Evolutionary conservation across 2,329 filamentous ascomycete genomes (phyloP).

Genomic region (Trichoderma afroharzianum): DNA sequence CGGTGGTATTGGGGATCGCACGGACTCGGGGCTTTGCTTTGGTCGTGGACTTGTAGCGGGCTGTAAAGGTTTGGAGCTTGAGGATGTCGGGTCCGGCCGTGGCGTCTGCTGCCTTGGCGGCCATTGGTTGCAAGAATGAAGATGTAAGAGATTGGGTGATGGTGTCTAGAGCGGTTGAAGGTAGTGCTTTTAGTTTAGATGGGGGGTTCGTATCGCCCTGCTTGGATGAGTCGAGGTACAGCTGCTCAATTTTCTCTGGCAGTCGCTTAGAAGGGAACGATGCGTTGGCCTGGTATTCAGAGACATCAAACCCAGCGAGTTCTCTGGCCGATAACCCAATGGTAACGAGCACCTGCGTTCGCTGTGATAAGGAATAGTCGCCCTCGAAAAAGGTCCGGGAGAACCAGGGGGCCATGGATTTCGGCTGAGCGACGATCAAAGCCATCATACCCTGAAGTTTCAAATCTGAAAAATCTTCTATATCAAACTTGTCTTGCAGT

Average conservation of each 20-base stretch:
- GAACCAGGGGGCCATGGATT: constrained; percentile 78
- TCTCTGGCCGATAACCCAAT: constrained; percentile 81
- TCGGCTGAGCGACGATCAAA: constrained; percentile 70
- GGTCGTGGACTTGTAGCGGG: constrained; percentile 39
- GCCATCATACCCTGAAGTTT: constrained; percentile 79
- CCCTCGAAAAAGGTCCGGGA: constrained; percentile 83
- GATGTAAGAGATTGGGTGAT: constrained; percentile 67
- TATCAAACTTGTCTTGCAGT: constrained; percentile 79
- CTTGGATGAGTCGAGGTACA: constrained; percentile 52
- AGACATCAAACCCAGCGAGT: constrained; percentile 70
- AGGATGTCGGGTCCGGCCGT: constrained; percentile 76
- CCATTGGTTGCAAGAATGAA: constrained; percentile 75
- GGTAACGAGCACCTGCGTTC: constrained; percentile 75
- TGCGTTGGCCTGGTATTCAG: constrained; percentile 45
- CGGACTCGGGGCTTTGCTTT: constrained; percentile 42
- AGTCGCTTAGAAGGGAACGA: constrained; percentile 79
- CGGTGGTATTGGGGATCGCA: constrained; percentile 71
- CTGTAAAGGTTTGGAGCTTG: constrained; percentile 86
- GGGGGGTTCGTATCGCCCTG: constrained; percentile 23
- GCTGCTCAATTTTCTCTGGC: constrained; percentile 66
- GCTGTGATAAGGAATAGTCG: constrained; percentile 83
- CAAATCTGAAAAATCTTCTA: constrained; percentile 72
- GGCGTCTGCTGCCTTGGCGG: constrained; percentile 75
- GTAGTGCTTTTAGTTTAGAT: constrained; percentile 48
- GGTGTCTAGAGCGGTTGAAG: constrained; percentile 59